Evolutionary conservation across 2,329 filamentous ascomycete species (phyloP), one percentile per base, ranked within the genome.

Genomic region (Lachnellula arida): DNA sequence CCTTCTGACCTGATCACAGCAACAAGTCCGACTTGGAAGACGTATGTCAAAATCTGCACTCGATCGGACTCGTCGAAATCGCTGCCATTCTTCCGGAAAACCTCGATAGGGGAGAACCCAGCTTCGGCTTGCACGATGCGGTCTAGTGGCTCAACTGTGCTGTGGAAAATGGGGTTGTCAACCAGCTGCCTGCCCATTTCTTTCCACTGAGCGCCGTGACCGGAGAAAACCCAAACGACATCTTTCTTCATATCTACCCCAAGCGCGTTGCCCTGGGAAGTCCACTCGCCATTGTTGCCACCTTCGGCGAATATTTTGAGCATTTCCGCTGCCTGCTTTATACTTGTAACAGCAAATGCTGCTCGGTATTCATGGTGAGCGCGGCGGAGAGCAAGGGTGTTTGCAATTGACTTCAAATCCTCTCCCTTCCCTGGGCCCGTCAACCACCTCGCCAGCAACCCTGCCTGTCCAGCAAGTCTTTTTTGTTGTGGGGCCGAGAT

Each of bases 21-120:
- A 0, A 73, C 71, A 3, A 80, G 62, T 1, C 71, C 59, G 28
- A 81, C 65, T 60, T 81, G 78, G 2, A 81, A 57, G 0, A 75
- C 73, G 0, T 74, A 76, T 54, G 42, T 54, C 39, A 51, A 53
- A n/a, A 46, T 19, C 7, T 55, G 53, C 42, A 42, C 15, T 32
- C 61, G 64, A 42, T 67, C 62, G 19, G 19, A 19, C 19, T 19
- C 1, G 59, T 64, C 15, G 6, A 72, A 43, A 23, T 59, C 54
- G 12, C 59, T 51, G 6, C 60, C 51, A 7, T 67, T 67, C 15
- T 9, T 37, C 9, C 15, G 15, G 69, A 60, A 60, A 56, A 59
- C 14, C 66, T 59, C 14, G 49, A 53, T 52, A 14, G 58, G 60
- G 47, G 64, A 61, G n/a, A 62, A 56, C 44, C 65, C 57, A 22